These are phyloP conservation scores for Penicillium sp. DNA, from an alignment of 2,329 filamentous ascomycete species.

Conservation along the genomic window DNA sequence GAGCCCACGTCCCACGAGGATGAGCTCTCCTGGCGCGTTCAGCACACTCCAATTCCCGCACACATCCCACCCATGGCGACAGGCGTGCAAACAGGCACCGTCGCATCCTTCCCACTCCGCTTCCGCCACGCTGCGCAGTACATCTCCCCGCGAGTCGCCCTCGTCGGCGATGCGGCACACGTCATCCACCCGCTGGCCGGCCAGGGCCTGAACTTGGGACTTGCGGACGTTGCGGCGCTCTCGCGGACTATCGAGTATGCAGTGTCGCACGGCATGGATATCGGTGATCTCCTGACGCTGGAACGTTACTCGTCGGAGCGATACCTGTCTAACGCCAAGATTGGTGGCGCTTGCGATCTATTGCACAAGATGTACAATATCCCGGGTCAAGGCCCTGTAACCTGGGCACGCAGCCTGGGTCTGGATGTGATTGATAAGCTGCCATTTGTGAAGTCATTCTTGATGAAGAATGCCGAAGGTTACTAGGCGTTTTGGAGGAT, in stretches of 20 bases:
- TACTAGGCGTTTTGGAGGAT: constrained; percentile 13
- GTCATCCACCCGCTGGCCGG: constrained; percentile 93
- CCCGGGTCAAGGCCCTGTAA: constrained; percentile 70
- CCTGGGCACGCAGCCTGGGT: constrained; percentile 76
- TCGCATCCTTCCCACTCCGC: constrained; percentile 88
- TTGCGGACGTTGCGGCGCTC: constrained; percentile 83
- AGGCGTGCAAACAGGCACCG: constrained; percentile 72
- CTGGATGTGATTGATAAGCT: constrained; percentile 74
- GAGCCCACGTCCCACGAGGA: constrained; percentile 57
- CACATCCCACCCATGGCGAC: constrained; percentile 66
- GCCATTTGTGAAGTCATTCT: constrained; percentile 74
- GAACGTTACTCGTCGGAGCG: constrained; percentile 80
- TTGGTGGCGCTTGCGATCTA: constrained; percentile 79
- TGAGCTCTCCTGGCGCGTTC: constrained; percentile 81
- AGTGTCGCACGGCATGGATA: constrained; percentile 80
- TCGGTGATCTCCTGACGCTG: constrained; percentile 75
- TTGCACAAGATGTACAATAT: constrained; percentile 90
- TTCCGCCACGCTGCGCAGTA: constrained; percentile 95
- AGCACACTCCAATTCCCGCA: constrained; percentile 63
- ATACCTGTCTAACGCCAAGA: constrained; percentile 79
- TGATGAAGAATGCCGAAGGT: constrained; percentile 70
- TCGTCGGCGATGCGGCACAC: constrained; percentile 93
- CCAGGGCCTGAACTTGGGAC: constrained; percentile 90
- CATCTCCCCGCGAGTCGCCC: constrained; percentile 81
- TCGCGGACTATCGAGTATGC: constrained; percentile 73